Base-by-base conservation (phyloP, 208 protist genomes). In the Leptomonas seymouri region DNA sequence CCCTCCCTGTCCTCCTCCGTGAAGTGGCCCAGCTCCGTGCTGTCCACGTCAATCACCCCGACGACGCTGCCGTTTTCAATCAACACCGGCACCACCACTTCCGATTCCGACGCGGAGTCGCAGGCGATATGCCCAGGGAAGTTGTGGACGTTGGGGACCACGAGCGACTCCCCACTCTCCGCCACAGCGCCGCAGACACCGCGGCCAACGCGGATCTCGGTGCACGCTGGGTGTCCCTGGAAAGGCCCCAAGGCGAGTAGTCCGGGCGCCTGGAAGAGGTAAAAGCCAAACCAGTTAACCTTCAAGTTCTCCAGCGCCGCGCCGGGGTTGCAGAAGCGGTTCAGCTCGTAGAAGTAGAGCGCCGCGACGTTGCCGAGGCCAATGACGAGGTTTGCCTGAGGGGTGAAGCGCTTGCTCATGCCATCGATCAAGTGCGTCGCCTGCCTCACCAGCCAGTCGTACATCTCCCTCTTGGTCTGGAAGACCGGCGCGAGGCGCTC, bases 101-200 rank as follows among this genome's bases (percentile, higher is more conserved):
- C 96, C 8, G 94, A 92, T n/a, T 92, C 68, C 11, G 91, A 97
- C 9, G 80, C 77, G 16, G 74, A 80, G 67, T 98, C 94, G 70
- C 94, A 98, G n/a, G 95, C 95, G 62, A 98, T 98, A 85, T 98
- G 97, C 8, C 94, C 93, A n/a, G 88, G 72, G 67, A 98, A 98
- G 45, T 72, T 74, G 63, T 98, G 91, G 30, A 98, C 97, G 73
- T 98, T 80, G 3, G 50, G 4, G 49, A 98, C 86, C 0, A 96
- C 68, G 15, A 93, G 71, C 20, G 80, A 72, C 66, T 89, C 41
- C 4, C 78, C 71, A 46, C 67, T 65, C 30, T 82, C 69, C 42
- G 78, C 86, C 11, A 91, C 87, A 0, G 74, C 80, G 44, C 97
- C 95, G 67, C 93, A 98, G 12, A 98, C 97, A 20, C 97, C 97